Evolutionary conservation across 495 filamentous ascomycete species (phyloP).

Genomic region (Talaromyces stipitatus): DNA sequence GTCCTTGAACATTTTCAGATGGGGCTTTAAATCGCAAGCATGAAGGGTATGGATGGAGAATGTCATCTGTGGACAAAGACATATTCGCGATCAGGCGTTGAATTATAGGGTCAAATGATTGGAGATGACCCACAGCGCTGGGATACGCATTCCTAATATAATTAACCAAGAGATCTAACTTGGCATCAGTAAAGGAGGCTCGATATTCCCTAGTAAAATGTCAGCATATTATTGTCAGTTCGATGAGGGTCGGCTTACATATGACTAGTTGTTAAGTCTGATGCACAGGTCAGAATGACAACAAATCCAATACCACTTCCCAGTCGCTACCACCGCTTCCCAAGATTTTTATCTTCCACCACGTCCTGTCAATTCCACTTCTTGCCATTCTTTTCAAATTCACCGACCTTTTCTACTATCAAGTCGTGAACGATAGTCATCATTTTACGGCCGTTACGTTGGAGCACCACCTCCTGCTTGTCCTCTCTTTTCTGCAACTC

Average conservation of each 20-base stretch:
- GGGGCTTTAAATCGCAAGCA: not conserved
- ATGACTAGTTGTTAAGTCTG: not conserved
- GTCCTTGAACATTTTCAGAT: not conserved
- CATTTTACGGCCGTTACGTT: no score
- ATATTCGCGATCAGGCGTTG: not conserved
- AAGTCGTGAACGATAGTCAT: no score
- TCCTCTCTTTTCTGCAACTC: not conserved
- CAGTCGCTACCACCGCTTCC: not conserved
- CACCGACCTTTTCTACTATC: no score
- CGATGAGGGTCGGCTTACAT: not conserved
- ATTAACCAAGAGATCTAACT: slow-evolving; percentile 1
- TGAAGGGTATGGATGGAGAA: not conserved
- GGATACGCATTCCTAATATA: slow-evolving; percentile 2
- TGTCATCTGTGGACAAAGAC: not conserved
- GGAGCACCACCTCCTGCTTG: no score
- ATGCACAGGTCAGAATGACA: not conserved
- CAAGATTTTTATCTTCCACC: not conserved
- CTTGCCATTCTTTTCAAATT: no score
- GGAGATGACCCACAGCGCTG: slow-evolving; percentile 1
- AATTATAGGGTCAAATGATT: not conserved
- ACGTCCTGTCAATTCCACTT: not conserved
- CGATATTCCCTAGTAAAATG: not conserved
- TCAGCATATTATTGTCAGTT: not conserved
- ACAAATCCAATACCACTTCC: not conserved
- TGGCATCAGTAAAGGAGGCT: not conserved